Evolutionary conservation across 2,329 filamentous ascomycete genomes (phyloP).

Genomic region (Ophioceras dolichostomum): DNA sequence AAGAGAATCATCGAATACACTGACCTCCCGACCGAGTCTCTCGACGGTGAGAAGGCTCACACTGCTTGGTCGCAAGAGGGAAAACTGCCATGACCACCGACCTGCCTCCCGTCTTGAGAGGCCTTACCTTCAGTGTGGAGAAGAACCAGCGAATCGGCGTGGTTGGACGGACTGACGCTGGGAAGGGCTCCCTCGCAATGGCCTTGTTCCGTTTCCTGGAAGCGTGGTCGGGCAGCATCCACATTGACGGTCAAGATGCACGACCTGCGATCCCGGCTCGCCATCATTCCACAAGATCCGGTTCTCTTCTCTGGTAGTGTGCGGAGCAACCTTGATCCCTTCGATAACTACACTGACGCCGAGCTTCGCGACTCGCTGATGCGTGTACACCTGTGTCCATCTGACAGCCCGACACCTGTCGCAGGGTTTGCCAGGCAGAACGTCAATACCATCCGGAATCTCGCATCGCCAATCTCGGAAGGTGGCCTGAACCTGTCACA

Average conservation of each 20-base stretch:
- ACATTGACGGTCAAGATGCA: constrained; percentile 43
- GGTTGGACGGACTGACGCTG: constrained; percentile 53
- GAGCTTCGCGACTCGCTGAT: too few species aligned
- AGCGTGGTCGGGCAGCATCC: constrained; percentile 26
- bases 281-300: constrained; percentile 57
- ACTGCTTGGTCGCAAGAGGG: too few species aligned
- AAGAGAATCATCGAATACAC: too few species aligned
- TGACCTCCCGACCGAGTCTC: too few species aligned
- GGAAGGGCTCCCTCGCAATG: constrained; percentile 53
- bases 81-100: too few species aligned
- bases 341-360: constrained; percentile 4
- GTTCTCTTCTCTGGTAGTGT: constrained; percentile 55
- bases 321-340: constrained; percentile 43
- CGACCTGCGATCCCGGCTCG: constrained; percentile 46
- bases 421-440: too few species aligned
- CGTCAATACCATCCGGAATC: constrained; percentile 51
- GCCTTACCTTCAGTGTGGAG: too few species aligned
- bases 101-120: too few species aligned
- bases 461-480: constrained; percentile 54
- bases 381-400: too few species aligned
- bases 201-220: constrained; percentile 49
- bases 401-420: too few species aligned
- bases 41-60: too few species aligned
- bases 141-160: constrained; percentile 54
- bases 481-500: constrained; percentile 65